phyloP scores from a whole-genome alignment of 1,284 basidiomycete species.

The Tilletia indica region DNA sequence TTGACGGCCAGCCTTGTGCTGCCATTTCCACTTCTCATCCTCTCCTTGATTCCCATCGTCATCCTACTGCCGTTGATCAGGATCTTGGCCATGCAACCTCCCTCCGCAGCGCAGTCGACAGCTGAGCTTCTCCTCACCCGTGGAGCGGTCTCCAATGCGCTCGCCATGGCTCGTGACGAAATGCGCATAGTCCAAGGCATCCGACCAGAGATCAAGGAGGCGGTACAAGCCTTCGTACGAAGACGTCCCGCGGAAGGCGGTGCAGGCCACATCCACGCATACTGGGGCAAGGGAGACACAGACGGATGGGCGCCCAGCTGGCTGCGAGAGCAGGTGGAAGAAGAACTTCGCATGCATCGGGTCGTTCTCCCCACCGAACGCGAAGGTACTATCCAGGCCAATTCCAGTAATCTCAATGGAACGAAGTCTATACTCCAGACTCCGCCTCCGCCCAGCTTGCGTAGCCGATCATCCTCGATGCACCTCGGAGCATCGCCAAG shows the following conservation, averaged over 20 bases:
- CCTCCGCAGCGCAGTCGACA: slow-evolving; percentile 28
- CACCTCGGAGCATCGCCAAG: background rate
- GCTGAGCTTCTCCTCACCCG: slow-evolving; percentile 32
- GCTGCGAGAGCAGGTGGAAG: slow-evolving; percentile 34
- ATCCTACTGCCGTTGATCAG: slow-evolving; percentile 29
- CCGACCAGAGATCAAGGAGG: slow-evolving; percentile 21
- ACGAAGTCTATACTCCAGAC: background rate
- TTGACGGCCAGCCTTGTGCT: slow-evolving; percentile 22
- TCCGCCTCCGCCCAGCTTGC: background rate
- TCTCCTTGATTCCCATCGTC: slow-evolving; percentile 35
- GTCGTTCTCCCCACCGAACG: background rate
- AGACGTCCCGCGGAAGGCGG: slow-evolving; percentile 19
- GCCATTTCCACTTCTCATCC: slow-evolving; percentile 29
- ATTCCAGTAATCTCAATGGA: background rate
- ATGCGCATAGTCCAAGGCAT: slow-evolving; percentile 31
- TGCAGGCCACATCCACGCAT: slow-evolving; percentile 22
- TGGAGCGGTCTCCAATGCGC: slow-evolving; percentile 32
- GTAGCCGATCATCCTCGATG: background rate
- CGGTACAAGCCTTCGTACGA: slow-evolving; percentile 20
- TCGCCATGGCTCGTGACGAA: slow-evolving; percentile 41
- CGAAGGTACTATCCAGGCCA: background rate
- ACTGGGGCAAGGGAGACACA: slow-evolving; percentile 28
- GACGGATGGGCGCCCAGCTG: slow-evolving; percentile 36
- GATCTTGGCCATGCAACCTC: slow-evolving; percentile 28
- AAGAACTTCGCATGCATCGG: slow-evolving; percentile 19